Evolutionary conservation across 306 rosid genomes (phyloP), one percentile per base, ranked within the genome.

Genomic region (Cucumis cinereus): DNA sequence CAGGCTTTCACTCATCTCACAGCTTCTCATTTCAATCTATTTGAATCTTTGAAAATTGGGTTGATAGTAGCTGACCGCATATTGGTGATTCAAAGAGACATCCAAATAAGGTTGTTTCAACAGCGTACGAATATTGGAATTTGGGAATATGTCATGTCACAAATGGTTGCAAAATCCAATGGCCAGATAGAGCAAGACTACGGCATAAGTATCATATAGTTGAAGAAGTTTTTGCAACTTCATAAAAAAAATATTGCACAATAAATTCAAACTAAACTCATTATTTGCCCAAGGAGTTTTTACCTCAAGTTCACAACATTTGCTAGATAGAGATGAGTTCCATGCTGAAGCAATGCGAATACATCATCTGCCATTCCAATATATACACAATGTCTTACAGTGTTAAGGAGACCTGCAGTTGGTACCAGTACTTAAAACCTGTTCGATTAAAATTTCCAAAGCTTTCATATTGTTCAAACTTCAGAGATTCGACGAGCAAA

Each of bases 281-380:
- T 70, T 47, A 24, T 8, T 45, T 70, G 52, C 49, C 40, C 24
- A 8, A 58, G 50, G 76, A 82, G 73, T 77, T 14, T 33, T 53
- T 82, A 93, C 98, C 98, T 93, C 84, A 93, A 85, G 80, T 83
- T 86, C 59, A 90, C 91, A 54, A 93, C 90, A 89, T 93, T 87
- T 19, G 90, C 98, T 83, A 91, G 96, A 85, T 91, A 93, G 76
- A 93, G 97, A 84, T 80, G 91, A 63, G 96, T 93, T 66, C 90
- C 93, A 82, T 93, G 91, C 81, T 93, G 97, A 85, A 93, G 90
- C 92, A 93, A 77, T 10, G 91, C 98, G 40, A 91, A 88, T 76
- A 84, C 81, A 50, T 93, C 96, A 84, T 93, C 98, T 75, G 96
- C 91, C 97, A 93, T 93, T 83, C 98, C 98, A 80, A 93, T 80